Conservation (phyloP, 1,284 basidiomycete species). For the Microbotryomycetes sp. region DNA sequence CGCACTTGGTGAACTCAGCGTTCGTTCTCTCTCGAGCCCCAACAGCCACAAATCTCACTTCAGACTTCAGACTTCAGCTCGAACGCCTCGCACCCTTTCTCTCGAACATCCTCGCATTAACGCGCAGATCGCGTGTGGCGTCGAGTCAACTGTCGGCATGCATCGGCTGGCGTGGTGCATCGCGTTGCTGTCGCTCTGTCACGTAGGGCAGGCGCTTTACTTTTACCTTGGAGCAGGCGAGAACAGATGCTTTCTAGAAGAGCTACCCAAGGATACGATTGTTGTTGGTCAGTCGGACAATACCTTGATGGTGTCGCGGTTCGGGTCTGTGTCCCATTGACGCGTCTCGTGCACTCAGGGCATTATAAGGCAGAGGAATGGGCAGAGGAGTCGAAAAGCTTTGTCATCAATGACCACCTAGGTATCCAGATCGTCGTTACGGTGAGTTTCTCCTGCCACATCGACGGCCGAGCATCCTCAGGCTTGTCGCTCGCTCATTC, state of each 20-base stretch:
- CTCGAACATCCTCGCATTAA: no score
- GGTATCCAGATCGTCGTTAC: constrained; percentile 87
- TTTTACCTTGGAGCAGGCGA: constrained; percentile 45
- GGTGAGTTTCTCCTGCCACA: constrained; percentile 49
- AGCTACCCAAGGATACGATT: constrained; percentile 91
- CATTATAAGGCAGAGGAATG: constrained; percentile 89
- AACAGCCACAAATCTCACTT: no score
- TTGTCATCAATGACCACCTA: constrained; percentile 66
- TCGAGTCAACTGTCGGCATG: no score
- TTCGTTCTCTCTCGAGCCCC: no score
- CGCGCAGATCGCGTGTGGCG: no score
- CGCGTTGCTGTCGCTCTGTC: constrained; percentile 12
- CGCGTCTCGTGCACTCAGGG: no score
- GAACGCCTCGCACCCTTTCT: no score
- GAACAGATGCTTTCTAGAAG: constrained; percentile 81
- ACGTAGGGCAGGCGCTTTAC: constrained; percentile 38
- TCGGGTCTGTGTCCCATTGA: no score
- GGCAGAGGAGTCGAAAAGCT: constrained; percentile 64
- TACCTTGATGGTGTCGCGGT: no score
- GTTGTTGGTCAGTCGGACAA: constrained; percentile 87
- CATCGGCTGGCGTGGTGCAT: constrained; percentile 5
- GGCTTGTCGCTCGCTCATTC: background rate
- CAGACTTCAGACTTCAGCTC: no score
- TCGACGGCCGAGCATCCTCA: constrained; percentile 1
- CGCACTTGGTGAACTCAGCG: no score